These are phyloP conservation scores for Zoysia japonica DNA, from an alignment of 176 grass and related monocot species.

Conservation along the genomic window DNA sequence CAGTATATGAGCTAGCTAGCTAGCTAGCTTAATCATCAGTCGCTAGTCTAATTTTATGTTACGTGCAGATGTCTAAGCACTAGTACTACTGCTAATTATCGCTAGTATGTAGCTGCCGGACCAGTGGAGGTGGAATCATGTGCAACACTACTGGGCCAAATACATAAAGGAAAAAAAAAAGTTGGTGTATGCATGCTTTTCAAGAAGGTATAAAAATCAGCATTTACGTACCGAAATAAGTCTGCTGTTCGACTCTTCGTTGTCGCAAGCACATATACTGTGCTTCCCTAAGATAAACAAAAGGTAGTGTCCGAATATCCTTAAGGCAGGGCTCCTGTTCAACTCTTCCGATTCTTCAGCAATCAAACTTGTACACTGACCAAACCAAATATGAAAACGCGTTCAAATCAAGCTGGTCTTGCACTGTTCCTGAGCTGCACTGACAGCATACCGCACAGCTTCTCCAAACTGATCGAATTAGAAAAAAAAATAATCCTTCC, in stretches of 20 bases:
- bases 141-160: neutral
- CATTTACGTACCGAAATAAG: neutral
- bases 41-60: conserved; percentile 15
- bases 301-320: neutral
- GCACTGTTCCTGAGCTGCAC: conserved; percentile 29
- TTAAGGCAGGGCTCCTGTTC: too few species aligned
- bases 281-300: neutral
- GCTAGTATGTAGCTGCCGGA: conserved; percentile 2
- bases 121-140: conserved; percentile 11
- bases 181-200: neutral
- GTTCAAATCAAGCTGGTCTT: conserved; percentile 25
- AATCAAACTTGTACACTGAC: neutral
- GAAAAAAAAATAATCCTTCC: neutral
- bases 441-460: conserved; percentile 43
- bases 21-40: conserved; percentile 35
- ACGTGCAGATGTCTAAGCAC: neutral
- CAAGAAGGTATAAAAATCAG: neutral
- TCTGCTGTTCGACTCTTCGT: neutral
- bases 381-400: neutral
- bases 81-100: neutral
- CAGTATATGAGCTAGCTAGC: neutral
- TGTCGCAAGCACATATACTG: neutral
- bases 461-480: neutral
- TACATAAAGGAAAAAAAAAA: neutral
- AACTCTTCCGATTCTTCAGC: neutral